Percentiles rank a stretch among this genome's conserved stretches.
Evolutionary conservation across 495 filamentous ascomycete genomes (phyloP).

Genomic region (Massariosphaeria phaeospora): DNA sequence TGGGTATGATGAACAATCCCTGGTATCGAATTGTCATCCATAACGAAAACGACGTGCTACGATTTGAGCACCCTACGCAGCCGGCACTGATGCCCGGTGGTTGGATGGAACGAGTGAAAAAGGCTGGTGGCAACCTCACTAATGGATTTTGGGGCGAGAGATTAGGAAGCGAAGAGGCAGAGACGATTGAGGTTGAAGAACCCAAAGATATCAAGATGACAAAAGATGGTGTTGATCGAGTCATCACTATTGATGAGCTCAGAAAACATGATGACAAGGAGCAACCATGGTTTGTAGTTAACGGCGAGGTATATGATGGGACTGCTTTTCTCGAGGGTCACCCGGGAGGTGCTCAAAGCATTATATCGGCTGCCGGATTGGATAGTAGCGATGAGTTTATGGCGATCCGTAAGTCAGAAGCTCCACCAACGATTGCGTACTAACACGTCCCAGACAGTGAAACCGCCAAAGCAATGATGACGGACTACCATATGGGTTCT

Average conservation of each 20-base stretch:
- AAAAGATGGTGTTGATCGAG: constrained; percentile 58
- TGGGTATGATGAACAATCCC: constrained; percentile 99
- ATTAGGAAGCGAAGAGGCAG: constrained; percentile 53
- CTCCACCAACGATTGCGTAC: not conserved
- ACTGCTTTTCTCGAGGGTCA: constrained; percentile 78
- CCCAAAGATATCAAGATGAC: constrained; percentile 75
- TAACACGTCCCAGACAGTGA: constrained; percentile 62
- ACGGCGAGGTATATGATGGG: constrained; percentile 90
- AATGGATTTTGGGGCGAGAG: constrained; percentile 89
- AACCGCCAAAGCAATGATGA: constrained; percentile 91
- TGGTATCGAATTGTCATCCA: constrained; percentile 84
- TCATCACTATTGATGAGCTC: constrained; percentile 69
- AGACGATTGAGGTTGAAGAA: constrained; percentile 40
- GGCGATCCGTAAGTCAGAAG: constrained; percentile 72
- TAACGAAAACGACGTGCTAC: constrained; percentile 60
- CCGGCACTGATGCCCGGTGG: constrained; percentile 74
- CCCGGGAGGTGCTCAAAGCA: constrained; percentile 85
- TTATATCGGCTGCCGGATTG: constrained; percentile 74
- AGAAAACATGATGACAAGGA: constrained; percentile 60
- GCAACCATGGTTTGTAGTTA: constrained; percentile 85
- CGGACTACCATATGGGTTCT: constrained; percentile 78
- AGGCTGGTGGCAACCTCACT: constrained; percentile 70
- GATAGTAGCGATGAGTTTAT: constrained; percentile 93
- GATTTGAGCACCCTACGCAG: constrained; percentile 89
- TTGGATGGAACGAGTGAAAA: constrained; percentile 97